Evolutionary conservation across 257 asterid genomes (phyloP), one percentile per base, ranked within the genome.

Genomic region (Solanum neorickii): DNA sequence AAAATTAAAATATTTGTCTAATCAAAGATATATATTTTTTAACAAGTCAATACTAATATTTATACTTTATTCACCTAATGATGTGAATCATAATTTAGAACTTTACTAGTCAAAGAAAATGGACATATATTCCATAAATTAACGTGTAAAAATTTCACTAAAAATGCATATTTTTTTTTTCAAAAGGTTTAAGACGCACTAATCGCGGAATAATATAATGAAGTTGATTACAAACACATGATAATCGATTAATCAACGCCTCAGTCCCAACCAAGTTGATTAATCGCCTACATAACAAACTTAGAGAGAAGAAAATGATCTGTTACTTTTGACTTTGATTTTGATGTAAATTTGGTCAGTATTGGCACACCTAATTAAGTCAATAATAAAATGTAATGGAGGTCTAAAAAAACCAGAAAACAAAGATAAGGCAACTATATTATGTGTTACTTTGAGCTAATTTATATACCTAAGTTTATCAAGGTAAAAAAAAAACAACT

Each of bases 381-480:
- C 85, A 47, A 47, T 29, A 80, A 46, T 29, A 16, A 80, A 76
- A 47, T 27, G 27, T 9, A 31, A 80, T 80, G 85, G 7, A 49
- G 6, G 49, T 1, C 69, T 82, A 82, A 16, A 29, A 39, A 37
- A 16, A 29, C 7, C 85, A 82, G 85, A 82, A 49, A 82, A 29
- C 31, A 82, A 29, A 80, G 9, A 29, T 18, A 27, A 78, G 5
- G 16, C 27, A 27, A 47, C 29, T 80, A 80, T 27, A 47, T 46
- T 27, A 44, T 78, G 60, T 56, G 27, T 7, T 29, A 46, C 87
- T 47, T 52, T 49, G 29, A 49, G 83, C 49, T 77, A 25, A 27
- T 70, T 83, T 87, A 84, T 66, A 87, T 89, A 83, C 86, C 88
- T 73, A 74, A 39, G 78, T 70, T 27, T 29, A 73, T 31, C 74